Evolutionary conservation across 2,329 filamentous ascomycete genomes (phyloP).

Genomic region (Colletotrichum theobromicola): DNA sequence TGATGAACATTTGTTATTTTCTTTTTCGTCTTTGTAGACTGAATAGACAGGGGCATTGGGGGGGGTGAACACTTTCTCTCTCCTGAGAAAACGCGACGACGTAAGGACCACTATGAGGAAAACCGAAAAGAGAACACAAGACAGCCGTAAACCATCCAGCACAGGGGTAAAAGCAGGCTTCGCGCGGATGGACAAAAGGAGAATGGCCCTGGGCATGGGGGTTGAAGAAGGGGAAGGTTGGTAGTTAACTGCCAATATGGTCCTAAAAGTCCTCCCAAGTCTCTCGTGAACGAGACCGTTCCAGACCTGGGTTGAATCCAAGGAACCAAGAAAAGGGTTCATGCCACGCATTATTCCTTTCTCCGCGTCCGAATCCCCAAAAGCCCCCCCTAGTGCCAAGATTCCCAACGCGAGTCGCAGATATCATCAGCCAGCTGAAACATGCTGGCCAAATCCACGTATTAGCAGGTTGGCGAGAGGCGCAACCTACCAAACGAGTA

Average conservation of each 20-base stretch:
- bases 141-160: slow-evolving; percentile 24
- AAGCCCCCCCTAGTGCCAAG: slow-evolving; percentile 38
- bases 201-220: slow-evolving; percentile 11
- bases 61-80: slow-evolving; percentile 19
- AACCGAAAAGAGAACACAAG: slow-evolving; percentile 23
- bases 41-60: slow-evolving; percentile 23
- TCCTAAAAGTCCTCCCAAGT: neutral
- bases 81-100: slow-evolving; percentile 19
- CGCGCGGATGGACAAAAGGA: slow-evolving; percentile 8
- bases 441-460: slow-evolving; percentile 24
- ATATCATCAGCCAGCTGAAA: slow-evolving; percentile 38
- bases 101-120: slow-evolving; percentile 21
- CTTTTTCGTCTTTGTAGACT: slow-evolving; percentile 21
- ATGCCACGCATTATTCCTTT: slow-evolving; percentile 44
- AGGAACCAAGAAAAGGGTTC: slow-evolving; percentile 26
- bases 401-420: slow-evolving; percentile 23
- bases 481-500: neutral
- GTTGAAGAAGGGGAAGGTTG: slow-evolving; percentile 9
- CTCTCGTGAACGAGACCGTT: neutral
- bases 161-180: slow-evolving; percentile 20
- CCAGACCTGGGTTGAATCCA: slow-evolving; percentile 13
- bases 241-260: slow-evolving; percentile 16
- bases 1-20: slow-evolving; percentile 25
- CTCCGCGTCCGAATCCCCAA: slow-evolving; percentile 40
- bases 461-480: slow-evolving; percentile 3